A percentile compares a stretch with the other conserved stretches of the same genome.
Evolutionary conservation across 2,329 filamentous ascomycete species (phyloP).

Genomic region (Ophiocordyceps robertsii): DNA sequence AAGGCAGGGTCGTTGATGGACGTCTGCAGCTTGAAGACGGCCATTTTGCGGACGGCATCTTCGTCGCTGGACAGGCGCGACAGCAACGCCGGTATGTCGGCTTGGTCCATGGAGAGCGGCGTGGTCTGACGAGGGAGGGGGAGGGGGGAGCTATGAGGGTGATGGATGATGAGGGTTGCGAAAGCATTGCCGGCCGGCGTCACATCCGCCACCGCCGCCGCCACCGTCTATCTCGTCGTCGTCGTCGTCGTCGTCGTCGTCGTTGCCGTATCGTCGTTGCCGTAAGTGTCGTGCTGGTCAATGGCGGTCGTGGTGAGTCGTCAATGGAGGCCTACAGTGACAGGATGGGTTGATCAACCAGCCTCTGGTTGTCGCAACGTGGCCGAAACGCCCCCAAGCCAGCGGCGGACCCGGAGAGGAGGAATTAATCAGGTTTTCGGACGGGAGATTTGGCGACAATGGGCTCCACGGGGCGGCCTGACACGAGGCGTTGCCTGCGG

Average conservation of each 20-base stretch:
- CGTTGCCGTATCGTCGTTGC: background rate
- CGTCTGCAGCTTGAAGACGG: slow-evolving; percentile 92
- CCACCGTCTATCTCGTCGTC: background rate
- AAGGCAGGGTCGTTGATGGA: slow-evolving; percentile 94
- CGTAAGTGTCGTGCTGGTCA: background rate
- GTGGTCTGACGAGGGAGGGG: background rate
- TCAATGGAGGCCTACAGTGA: too few species aligned
- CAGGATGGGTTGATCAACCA: too few species aligned
- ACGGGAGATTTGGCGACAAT: too few species aligned
- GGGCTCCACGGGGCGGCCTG: too few species aligned
- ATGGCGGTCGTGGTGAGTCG: too few species aligned
- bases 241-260: background rate
- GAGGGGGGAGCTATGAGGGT: background rate
- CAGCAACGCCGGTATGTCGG: slow-evolving; percentile 51
- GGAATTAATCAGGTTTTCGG: too few species aligned
- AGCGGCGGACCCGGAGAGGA: too few species aligned
- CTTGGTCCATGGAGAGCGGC: slow-evolving; percentile 43
- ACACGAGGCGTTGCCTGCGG: too few species aligned
- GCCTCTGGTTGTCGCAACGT: too few species aligned
- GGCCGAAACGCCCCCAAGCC: too few species aligned
- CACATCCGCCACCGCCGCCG: background rate
- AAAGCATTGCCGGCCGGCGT: background rate
- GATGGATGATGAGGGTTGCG: background rate
- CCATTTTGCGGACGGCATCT: slow-evolving; percentile 94
- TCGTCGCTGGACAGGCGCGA: slow-evolving; percentile 55